Evolutionary conservation across 306 rosid species (phyloP).

Genomic region (Luffa aegyptiaca): DNA sequence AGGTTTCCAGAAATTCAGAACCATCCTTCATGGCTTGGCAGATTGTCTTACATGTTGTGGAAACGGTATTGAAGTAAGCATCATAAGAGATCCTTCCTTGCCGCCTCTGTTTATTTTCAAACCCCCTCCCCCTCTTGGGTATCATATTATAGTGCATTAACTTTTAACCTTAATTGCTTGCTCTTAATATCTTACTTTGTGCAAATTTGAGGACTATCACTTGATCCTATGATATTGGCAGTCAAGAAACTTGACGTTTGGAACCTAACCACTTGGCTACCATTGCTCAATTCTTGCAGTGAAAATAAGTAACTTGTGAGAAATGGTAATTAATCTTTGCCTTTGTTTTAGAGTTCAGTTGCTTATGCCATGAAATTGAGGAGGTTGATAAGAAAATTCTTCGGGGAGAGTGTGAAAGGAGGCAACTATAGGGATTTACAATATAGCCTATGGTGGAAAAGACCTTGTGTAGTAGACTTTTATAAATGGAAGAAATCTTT

Average conservation of each 20-base stretch:
- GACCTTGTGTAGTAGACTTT: neutral
- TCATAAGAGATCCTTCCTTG: neutral
- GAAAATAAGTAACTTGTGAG: neutral
- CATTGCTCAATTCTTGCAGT: neutral
- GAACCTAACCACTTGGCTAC: neutral
- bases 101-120: neutral
- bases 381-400: neutral
- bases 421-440: neutral
- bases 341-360: neutral
- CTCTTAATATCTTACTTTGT: neutral
- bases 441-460: neutral
- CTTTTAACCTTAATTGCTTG: neutral
- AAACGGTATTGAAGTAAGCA: constrained; percentile 42
- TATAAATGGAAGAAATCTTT: neutral
- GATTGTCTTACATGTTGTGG: constrained; percentile 56
- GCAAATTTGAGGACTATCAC: neutral
- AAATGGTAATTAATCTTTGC: neutral
- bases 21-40: constrained; percentile 57
- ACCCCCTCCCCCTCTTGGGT: neutral
- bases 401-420: neutral
- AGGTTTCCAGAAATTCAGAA: constrained; percentile 26
- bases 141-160: neutral
- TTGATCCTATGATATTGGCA: neutral
- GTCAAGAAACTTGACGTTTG: neutral
- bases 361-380: neutral